Conservation (phyloP, 148 eudicot species). For the Tetragonia tetragonoides region DNA sequence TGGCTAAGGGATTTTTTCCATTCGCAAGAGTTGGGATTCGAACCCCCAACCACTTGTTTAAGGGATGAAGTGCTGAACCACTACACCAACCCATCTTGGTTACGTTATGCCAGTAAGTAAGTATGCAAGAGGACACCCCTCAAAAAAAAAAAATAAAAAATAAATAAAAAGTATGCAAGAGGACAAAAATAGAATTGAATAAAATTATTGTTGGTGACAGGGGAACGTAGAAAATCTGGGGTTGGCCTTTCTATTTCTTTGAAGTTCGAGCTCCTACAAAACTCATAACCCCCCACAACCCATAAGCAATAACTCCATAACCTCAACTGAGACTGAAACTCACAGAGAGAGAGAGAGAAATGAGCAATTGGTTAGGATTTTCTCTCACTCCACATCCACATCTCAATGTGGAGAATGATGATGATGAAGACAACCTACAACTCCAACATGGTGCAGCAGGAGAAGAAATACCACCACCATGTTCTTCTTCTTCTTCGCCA, state of each 20-base stretch:
- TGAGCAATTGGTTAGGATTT: slow-evolving; percentile 30
- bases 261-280: slow-evolving; percentile 21
- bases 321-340: background rate
- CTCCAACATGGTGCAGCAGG: background rate
- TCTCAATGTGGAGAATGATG: background rate
- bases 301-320: background rate
- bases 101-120: too few relatives aligned
- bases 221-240: background rate
- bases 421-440: background rate
- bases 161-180: too few relatives aligned
- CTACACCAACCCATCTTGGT: too few relatives aligned
- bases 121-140: too few relatives aligned
- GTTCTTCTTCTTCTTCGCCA: background rate
- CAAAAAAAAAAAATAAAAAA: too few relatives aligned
- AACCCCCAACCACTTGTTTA: too few relatives aligned
- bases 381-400: slow-evolving; percentile 27
- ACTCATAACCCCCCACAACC: background rate
- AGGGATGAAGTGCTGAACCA: too few relatives aligned
- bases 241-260: slow-evolving; percentile 18
- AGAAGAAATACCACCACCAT: background rate
- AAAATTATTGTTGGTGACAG: slow-evolving; percentile 1
- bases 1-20: too few relatives aligned
- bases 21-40: too few relatives aligned
- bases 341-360: background rate
- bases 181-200: too few relatives aligned